Base-by-base conservation (phyloP, 768 basidiomycete species). In the Inosperma sp. region DNA sequence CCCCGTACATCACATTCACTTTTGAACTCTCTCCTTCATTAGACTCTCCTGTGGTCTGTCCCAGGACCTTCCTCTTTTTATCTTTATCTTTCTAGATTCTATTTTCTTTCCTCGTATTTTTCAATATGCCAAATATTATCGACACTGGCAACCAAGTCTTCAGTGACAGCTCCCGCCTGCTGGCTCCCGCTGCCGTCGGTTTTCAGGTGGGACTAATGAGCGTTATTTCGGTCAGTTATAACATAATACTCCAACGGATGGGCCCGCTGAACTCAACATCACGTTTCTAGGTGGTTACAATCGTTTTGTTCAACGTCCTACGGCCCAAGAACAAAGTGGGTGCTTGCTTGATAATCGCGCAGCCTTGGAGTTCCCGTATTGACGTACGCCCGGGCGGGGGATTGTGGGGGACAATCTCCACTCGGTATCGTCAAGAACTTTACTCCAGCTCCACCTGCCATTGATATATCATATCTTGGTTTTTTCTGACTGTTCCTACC, bases 321-420 rank as follows among this genome's bases (percentile, higher is more conserved):
- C 83, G 95, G 30, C 95, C 95, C 10, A 82, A 83, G 58, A 94
- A 96, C 75, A 92, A 89, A 78, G 88, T 84, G 61, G 31, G 66
- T 60, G 12, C 8, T 34, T 37, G 13, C 29, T 44, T 46, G 12
- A 16, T 22, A 6, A 43, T 34, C 25, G 16, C 21, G 14, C 2
- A 10, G 1, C 3, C 2, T 33, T 23, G 10, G 27, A 49, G 29
- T 12, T 14, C 26, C n/a, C n/a, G 13, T 49, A 17, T 13, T 14
- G 9, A 34, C 17, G 23, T 35, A 27, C 5, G 22, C 27, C 33
- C 5, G 33, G 7, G 16, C 14, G 14, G 31, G 22, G 44, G 17
- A 30, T 3, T 49, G 33, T n/a, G 29, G 39, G 51, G 22, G 34
- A 36, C 22, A 26, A n/a, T n/a, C 19, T 26, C 14, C 43, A 21